Base-by-base conservation (phyloP, 345 rosid genomes). In the Hibiscus tridactylites region DNA sequence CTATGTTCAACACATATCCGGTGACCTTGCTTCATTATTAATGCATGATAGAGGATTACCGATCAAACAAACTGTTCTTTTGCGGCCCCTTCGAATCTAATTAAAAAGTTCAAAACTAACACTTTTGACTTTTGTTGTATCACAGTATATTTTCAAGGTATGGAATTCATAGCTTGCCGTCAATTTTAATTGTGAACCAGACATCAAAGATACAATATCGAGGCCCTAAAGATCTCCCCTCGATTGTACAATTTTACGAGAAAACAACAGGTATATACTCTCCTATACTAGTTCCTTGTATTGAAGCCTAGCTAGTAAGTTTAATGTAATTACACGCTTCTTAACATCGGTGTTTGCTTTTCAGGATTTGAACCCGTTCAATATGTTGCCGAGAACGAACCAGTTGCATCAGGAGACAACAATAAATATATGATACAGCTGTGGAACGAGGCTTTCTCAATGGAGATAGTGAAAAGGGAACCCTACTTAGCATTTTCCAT, bases 121-220 rank as follows among this genome's bases (percentile, higher is more conserved):
- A 16, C 31, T 15, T 26, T 73, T 61, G 66, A 50, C 73, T 21
- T 62, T 26, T 53, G 42, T 68, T 72, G 57, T 62, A 35, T 74
- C 78, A 78, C 87, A 92, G 97, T 78, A 62, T 89, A 44, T 92
- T 86, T 79, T 95, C 96, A 9, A 85, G 85, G 77, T 88, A 85
- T 68, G 96, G 97, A 73, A 85, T 94, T 73, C 97, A 81, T 79
- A 88, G 96, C 78, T 75, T 58, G 6, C 62, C 62, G 33, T 11
- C 62, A 12, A 26, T 58, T 10, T 61, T 93, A 28, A 73, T 92
- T 78, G 79, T 89, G 69, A 89, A 89, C 76, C 88, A 85, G 78
- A 89, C 91, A 52, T 80, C 84, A 53, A 88, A 61, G 73, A 75
- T 74, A 56, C 87, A 56, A 29, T 90, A 88, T 77, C 79, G 16